Evolutionary conservation across 1,284 basidiomycete genomes (phyloP).

Genomic region (Leccinum brunneo-olivaceum): DNA sequence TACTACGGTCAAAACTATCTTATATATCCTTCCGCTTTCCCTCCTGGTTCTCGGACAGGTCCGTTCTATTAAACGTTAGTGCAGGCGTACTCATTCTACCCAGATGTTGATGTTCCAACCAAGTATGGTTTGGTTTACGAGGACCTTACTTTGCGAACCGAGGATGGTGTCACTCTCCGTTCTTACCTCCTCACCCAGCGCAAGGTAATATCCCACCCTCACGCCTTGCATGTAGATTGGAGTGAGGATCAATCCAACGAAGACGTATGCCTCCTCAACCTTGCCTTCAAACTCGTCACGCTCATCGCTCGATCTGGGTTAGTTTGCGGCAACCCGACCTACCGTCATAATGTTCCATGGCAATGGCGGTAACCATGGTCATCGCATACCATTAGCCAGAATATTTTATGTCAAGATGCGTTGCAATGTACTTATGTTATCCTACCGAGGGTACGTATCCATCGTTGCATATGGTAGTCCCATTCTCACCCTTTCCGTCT

Average conservation of each 20-base stretch:
- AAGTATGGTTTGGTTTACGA: conserved; percentile 70
- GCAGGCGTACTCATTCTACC: not conserved
- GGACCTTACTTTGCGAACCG: conserved; percentile 60
- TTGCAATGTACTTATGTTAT: conserved; percentile 86
- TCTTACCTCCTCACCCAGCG: conserved; percentile 57
- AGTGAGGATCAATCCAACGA: conserved; percentile 38
- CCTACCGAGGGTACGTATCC: conserved; percentile 69
- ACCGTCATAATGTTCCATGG: conserved; percentile 90
- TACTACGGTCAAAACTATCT: conserved; percentile 83
- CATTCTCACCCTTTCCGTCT: conserved; percentile 3
- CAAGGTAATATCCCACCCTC: conserved; percentile 30
- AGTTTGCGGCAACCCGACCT: conserved; percentile 69
- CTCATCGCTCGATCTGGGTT: not conserved
- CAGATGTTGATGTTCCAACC: conserved; percentile 68
- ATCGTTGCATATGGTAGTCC: not conserved
- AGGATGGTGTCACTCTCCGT: conserved; percentile 54
- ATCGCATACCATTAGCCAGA: conserved; percentile 84
- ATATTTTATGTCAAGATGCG: conserved; percentile 81
- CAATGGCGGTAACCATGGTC: conserved; percentile 78
- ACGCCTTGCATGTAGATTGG: conserved; percentile 27
- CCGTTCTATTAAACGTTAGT: conserved; percentile 9
- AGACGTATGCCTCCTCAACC: conserved; percentile 33
- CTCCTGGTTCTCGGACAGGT: conserved; percentile 77
- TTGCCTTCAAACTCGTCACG: not conserved
- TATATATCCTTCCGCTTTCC: conserved; percentile 87